Base-by-base conservation (phyloP, 495 filamentous ascomycete genomes). In the Xylaria acuta region DNA sequence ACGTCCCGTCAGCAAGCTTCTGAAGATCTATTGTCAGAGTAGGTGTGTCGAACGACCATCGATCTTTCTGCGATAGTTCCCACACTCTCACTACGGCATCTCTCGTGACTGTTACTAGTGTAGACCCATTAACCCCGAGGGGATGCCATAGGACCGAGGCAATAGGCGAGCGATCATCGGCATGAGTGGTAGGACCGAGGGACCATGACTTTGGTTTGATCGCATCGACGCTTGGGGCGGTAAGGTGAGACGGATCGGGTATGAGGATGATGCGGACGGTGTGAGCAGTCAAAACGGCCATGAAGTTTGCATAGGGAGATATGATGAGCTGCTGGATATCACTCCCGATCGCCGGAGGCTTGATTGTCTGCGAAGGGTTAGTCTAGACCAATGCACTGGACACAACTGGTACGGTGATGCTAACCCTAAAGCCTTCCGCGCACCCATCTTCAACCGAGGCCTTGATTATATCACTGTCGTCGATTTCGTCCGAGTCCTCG, bases 131-230 rank as follows among this genome's bases (percentile, higher is more conserved):
- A 14, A 92, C 86, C 0, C 94, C 93, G 1, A 97, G 85, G 0
- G 94, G 94, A 83, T 97, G 94, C 94, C 94, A 97, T 70, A 97
- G 65, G 12, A 91, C 90, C 7, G 92, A 93, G 0, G 89, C 90
- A 25, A 97, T 85, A 0, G 92, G 88, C 1, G 93, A 87, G 74
- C 94, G 88, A 32, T 94, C 91, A 70, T 93, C 90, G 36, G 97
- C 93, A 80, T 97, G 94, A 3, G 92, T 93, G 6, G 93, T 96
- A 25, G 94, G 93, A 0, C 94, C 94, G 20, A 97, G 84, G 62
- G 94, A 94, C 81, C 91, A 94, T 43, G 92, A 91, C 79, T 94
- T 95, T 43, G 93, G 83, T 71, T 91, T 91, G 74, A 97, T 86
- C 0, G 91, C 87, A 0, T 85, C 81, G 20, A 78, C 82, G 73